Evolutionary conservation across 2,329 filamentous ascomycete species (phyloP).

Genomic region (Ophiostoma himal-ulmi): DNA sequence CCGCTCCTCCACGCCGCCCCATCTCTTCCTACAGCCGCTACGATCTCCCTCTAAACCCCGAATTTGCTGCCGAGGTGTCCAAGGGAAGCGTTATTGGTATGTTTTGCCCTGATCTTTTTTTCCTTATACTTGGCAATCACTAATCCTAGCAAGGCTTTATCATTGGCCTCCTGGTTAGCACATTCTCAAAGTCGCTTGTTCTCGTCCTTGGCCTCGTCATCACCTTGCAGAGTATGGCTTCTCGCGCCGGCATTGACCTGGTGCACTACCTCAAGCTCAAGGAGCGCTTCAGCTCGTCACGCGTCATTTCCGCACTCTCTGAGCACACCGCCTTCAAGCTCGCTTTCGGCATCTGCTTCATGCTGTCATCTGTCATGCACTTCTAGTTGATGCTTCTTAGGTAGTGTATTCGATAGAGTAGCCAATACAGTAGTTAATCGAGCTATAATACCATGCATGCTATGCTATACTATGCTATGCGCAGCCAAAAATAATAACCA

Average conservation of each 20-base stretch:
- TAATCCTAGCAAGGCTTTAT: constrained; percentile 46
- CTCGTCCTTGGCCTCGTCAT: constrained; percentile 60
- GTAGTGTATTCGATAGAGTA: neutral
- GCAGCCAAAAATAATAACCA: neutral
- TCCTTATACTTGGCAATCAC: neutral
- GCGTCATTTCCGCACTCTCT: constrained; percentile 46
- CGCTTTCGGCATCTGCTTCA: constrained; percentile 67
- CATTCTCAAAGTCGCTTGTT: constrained; percentile 66
- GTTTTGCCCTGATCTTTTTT: constrained; percentile 18
- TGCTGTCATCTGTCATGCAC: constrained; percentile 59
- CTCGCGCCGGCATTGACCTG: constrained; percentile 40
- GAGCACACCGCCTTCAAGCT: constrained; percentile 59
- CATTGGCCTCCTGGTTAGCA: constrained; percentile 58
- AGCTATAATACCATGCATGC: neutral
- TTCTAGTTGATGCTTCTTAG: constrained; percentile 31
- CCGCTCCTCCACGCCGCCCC: constrained; percentile 1
- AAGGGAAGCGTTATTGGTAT: constrained; percentile 49
- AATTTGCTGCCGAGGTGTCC: constrained; percentile 46
- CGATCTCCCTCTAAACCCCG: constrained; percentile 29
- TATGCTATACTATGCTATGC: neutral
- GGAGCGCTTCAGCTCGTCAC: constrained; percentile 36
- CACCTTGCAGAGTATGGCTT: constrained; percentile 41
- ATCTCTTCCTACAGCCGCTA: constrained; percentile 10
- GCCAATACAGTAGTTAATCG: neutral
- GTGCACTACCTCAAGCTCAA: constrained; percentile 36